A percentile compares a stretch with the other conserved stretches of the same genome.
Conservation (phyloP, 805 yeast species). For the Metschnikowia lochheadii region DNA sequence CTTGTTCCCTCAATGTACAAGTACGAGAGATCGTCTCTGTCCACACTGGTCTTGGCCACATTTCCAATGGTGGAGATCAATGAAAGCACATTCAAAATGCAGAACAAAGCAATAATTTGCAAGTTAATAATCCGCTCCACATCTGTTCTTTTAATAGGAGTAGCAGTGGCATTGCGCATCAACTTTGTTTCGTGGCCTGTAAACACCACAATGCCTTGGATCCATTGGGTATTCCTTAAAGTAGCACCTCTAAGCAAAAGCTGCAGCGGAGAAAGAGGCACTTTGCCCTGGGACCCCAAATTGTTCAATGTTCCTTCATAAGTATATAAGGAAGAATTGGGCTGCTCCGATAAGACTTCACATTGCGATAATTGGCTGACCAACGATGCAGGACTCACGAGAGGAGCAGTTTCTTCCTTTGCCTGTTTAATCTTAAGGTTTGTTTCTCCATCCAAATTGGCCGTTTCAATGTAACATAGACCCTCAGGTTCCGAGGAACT, state of each 20-base stretch:
- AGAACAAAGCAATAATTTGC: constrained; percentile 85
- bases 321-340: constrained; percentile 90
- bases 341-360: constrained; percentile 76
- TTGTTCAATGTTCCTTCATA: constrained; percentile 82
- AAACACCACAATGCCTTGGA: constrained; percentile 87
- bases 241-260: constrained; percentile 93
- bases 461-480: constrained; percentile 93
- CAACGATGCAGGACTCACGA: constrained; percentile 62
- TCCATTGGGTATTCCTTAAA: constrained; percentile 90
- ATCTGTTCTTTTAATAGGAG: constrained; percentile 96
- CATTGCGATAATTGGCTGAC: constrained; percentile 28
- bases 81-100: constrained; percentile 69
- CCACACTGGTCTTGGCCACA: constrained; percentile 62
- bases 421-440: constrained; percentile 94
- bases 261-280: constrained; percentile 87
- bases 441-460: constrained; percentile 97
- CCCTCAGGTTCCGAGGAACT: constrained; percentile 98
- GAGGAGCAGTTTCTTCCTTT: constrained; percentile 65
- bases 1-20: constrained; percentile 65
- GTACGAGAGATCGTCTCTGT: constrained; percentile 54
- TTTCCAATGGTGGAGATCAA: constrained; percentile 85
- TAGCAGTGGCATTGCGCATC: constrained; percentile 98
- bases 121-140: constrained; percentile 92
- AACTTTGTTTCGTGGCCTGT: constrained; percentile 98
- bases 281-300: constrained; percentile 40